These are phyloP conservation scores for Tolypocladium tropicale DNA, from an alignment of 2,329 filamentous ascomycete genomes.

Conservation along the genomic window DNA sequence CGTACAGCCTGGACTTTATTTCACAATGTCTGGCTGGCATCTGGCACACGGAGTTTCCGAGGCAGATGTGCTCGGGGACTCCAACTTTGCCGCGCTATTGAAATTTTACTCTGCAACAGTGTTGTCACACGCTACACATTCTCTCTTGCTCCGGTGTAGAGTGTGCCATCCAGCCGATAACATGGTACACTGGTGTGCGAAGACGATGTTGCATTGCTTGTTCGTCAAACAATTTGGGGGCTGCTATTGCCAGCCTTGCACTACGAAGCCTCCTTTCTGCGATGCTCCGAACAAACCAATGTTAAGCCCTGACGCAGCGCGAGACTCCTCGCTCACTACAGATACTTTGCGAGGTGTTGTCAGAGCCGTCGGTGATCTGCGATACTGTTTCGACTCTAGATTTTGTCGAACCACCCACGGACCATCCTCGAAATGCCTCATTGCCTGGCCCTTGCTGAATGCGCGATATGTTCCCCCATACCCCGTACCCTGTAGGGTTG, in stretches of 20 bases:
- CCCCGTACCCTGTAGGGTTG: too few relatives aligned
- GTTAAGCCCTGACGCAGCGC: background rate
- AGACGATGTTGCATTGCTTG: too few relatives aligned
- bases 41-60: background rate
- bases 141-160: background rate
- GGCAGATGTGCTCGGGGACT: background rate
- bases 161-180: background rate
- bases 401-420: background rate
- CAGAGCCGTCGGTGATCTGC: background rate
- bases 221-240: background rate
- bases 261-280: background rate
- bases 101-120: background rate
- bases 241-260: background rate
- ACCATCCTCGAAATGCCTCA: too few relatives aligned
- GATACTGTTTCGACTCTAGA: background rate
- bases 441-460: background rate
- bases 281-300: background rate
- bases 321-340: background rate
- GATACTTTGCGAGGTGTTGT: too few relatives aligned
- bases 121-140: too few relatives aligned
- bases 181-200: too few relatives aligned
- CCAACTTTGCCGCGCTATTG: background rate
- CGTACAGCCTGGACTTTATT: background rate
- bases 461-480: background rate
- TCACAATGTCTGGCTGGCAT: background rate